phyloP scores from a whole-genome alignment of 2,329 filamentous ascomycete species.

The Venturia carpophila region DNA sequence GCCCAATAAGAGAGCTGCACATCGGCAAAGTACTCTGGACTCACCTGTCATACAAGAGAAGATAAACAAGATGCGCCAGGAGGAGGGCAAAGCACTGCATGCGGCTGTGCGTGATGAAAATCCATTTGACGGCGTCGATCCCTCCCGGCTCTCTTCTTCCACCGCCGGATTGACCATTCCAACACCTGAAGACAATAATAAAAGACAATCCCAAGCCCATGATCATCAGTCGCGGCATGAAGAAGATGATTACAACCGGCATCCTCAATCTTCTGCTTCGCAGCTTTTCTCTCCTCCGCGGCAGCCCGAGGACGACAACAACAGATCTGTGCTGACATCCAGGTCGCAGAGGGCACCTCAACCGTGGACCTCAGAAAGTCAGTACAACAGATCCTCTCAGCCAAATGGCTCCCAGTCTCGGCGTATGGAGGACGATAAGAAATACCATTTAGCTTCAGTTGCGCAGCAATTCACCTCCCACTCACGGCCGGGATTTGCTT shows the following conservation, averaged over 20 bases:
- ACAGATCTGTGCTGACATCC: not conserved
- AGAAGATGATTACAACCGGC: not conserved
- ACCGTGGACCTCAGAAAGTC: not conserved
- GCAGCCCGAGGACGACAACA: not conserved
- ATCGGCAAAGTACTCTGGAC: not conserved
- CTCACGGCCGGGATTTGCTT: not conserved
- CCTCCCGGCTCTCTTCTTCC: not conserved
- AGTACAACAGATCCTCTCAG: not conserved
- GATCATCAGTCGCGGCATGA: not conserved
- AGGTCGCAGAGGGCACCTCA: not conserved
- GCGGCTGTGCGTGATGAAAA: constrained; percentile 31
- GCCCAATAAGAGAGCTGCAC: not conserved
- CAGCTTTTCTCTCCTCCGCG: not conserved
- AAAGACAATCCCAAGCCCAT: not conserved
- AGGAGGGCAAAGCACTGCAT: constrained; percentile 45
- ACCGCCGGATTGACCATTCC: not conserved
- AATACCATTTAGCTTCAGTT: not conserved
- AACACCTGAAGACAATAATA: not conserved
- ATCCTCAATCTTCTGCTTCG: not conserved
- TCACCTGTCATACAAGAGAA: constrained; percentile 17
- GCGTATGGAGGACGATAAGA: not conserved
- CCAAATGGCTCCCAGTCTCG: not conserved
- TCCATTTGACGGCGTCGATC: constrained; percentile 17
- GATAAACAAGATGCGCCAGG: constrained; percentile 44
- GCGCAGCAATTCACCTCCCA: not conserved